A percentile compares a stretch with the other conserved stretches of the same genome.
These are phyloP conservation scores for Entonaema liquescens DNA, from an alignment of 495 filamentous ascomycete species.

Conservation along the genomic window DNA sequence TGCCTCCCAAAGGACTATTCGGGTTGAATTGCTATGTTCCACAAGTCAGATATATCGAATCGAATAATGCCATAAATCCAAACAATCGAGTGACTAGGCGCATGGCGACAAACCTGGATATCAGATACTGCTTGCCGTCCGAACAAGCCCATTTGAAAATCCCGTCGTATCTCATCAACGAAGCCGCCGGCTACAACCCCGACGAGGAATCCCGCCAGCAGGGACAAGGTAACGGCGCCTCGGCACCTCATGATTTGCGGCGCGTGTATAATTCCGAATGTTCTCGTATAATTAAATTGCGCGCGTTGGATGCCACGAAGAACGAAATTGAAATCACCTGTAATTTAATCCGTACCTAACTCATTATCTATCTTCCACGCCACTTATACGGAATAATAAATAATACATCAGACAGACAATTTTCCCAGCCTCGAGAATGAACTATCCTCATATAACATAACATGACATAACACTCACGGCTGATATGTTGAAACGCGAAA, in stretches of 20 bases:
- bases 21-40: slow-evolving; percentile 13
- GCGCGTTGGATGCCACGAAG: too few relatives aligned
- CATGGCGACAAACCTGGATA: slow-evolving; percentile 20
- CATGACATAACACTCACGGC: neutral
- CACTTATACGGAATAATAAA: neutral
- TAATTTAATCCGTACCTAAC: too few relatives aligned
- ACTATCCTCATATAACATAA: too few relatives aligned
- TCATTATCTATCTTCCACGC: neutral
- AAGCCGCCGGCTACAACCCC: slow-evolving; percentile 30
- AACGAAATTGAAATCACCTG: too few relatives aligned
- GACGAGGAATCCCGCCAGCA: slow-evolving; percentile 30
- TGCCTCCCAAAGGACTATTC: slow-evolving; percentile 11
- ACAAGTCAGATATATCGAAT: slow-evolving; percentile 2
- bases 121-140: slow-evolving; percentile 27
- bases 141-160: slow-evolving; percentile 36
- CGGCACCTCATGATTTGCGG: slow-evolving; percentile 26
- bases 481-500: slow-evolving; percentile 27
- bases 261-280: slow-evolving; percentile 2
- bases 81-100: neutral
- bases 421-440: neutral
- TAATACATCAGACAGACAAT: too few relatives aligned
- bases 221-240: slow-evolving; percentile 22
- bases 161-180: slow-evolving; percentile 33
- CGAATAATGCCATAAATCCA: neutral
- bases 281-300: neutral